These are phyloP conservation scores for Colletotrichum karsti DNA, from an alignment of 2,329 filamentous ascomycete species.

Conservation along the genomic window DNA sequence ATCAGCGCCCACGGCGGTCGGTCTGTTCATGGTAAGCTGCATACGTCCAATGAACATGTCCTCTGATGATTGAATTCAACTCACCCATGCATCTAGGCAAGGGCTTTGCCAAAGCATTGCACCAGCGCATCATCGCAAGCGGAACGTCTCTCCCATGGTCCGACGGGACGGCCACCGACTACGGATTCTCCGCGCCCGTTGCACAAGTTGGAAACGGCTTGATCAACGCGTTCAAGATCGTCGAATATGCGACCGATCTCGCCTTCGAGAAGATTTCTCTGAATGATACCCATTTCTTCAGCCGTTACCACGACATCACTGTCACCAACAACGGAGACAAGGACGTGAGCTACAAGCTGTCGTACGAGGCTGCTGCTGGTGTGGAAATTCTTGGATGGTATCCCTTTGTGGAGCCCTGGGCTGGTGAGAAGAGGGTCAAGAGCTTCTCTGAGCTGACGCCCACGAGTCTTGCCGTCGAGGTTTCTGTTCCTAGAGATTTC, in stretches of 20 bases:
- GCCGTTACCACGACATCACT: conserved; percentile 32
- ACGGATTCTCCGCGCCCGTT: conserved; percentile 39
- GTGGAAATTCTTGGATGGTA: conserved; percentile 42
- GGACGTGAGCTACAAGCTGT: conserved; percentile 41
- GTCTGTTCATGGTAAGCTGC: conserved; percentile 34
- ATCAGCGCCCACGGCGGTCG: conserved; percentile 41
- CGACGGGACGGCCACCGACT: conserved; percentile 34
- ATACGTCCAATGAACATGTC: background rate
- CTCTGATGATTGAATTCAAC: background rate
- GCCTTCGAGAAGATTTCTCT: conserved; percentile 48
- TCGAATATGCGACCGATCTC: conserved; percentile 46
- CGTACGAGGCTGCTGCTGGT: conserved; percentile 41
- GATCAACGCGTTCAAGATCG: conserved; percentile 50
- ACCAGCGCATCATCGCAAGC: conserved; percentile 41
- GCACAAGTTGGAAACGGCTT: conserved; percentile 50
- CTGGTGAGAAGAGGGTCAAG: conserved; percentile 29
- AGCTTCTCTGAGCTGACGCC: conserved; percentile 33
- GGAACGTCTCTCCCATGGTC: conserved; percentile 35
- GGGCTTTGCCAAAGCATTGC: conserved; percentile 37
- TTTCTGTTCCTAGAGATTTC: conserved; percentile 33
- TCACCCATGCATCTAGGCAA: conserved; percentile 34
- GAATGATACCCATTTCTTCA: conserved; percentile 53
- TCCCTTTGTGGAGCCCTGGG: conserved; percentile 7
- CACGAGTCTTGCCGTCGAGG: conserved; percentile 27
- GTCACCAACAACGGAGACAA: conserved; percentile 46